Conservation (phyloP, 352 stramenopile species). For the Pythium scleroteichum region DNA sequence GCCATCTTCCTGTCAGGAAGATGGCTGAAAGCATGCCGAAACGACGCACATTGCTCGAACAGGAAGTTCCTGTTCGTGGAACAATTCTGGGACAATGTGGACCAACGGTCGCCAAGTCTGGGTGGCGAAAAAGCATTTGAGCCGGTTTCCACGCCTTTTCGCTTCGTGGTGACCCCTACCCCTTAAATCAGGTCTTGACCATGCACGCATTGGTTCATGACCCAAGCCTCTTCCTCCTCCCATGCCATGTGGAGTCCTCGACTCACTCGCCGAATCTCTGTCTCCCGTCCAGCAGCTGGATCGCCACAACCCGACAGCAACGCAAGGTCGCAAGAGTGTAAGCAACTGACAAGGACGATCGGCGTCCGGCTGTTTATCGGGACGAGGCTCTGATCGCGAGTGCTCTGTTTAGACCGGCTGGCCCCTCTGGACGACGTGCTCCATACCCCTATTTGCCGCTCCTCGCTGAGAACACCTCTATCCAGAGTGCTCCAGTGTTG, state of each 20-base stretch:
- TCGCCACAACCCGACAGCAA: slow-evolving; percentile 12
- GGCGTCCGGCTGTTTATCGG: slow-evolving; percentile 11
- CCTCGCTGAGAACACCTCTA: slow-evolving; percentile 6
- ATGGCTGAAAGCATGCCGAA: too few species aligned
- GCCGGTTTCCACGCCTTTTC: slow-evolving; percentile 4
- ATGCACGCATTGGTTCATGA: too few species aligned
- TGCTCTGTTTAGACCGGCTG: slow-evolving; percentile 1
- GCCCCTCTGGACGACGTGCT: background rate
- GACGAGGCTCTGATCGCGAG: slow-evolving; percentile 2
- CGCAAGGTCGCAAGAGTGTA: slow-evolving; percentile 13
- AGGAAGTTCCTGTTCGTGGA: too few species aligned
- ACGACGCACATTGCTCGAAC: too few species aligned
- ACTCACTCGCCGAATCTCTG: slow-evolving; percentile 11
- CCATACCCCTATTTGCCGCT: slow-evolving; percentile 26
- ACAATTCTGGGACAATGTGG: background rate
- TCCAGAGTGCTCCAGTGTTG: slow-evolving; percentile 15
- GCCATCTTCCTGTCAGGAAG: too few species aligned
- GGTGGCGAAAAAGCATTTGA: background rate
- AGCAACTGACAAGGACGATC: slow-evolving; percentile 8
- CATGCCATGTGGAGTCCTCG: background rate
- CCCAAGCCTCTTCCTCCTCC: background rate
- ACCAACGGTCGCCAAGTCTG: slow-evolving; percentile 7
- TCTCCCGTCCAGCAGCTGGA: slow-evolving; percentile 8
- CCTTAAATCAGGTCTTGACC: slow-evolving; percentile 19
- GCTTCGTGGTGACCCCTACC: slow-evolving; percentile 9